phyloP scores from a whole-genome alignment of 1,284 basidiomycete species.

The Ustilago shanxiensis region DNA sequence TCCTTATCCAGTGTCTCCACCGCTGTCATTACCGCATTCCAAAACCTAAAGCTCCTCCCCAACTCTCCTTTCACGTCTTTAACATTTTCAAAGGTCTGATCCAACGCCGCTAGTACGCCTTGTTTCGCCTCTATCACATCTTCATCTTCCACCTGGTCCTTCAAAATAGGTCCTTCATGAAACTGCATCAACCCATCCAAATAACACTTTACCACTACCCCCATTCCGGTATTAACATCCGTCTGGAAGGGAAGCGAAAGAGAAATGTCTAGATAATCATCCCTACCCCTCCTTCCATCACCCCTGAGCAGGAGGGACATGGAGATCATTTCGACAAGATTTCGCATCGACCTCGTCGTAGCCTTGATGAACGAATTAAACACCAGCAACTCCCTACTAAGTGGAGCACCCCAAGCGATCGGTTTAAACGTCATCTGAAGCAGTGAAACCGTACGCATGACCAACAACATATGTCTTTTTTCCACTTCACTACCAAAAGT shows the following conservation, averaged over 20 bases:
- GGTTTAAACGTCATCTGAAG: conserved; percentile 89
- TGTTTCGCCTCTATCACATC: conserved; percentile 86
- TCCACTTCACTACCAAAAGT: conserved; percentile 79
- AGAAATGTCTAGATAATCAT: conserved; percentile 92
- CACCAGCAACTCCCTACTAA: conserved; percentile 93
- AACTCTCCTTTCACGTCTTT: conserved; percentile 88
- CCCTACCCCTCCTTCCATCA: conserved; percentile 85
- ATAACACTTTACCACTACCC: conserved; percentile 88
- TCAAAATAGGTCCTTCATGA: conserved; percentile 75
- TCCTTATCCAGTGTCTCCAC: conserved; percentile 82
- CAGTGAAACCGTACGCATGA: conserved; percentile 95
- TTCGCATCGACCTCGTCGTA: conserved; percentile 87
- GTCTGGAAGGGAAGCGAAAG: conserved; percentile 81
- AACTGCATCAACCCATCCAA: conserved; percentile 87
- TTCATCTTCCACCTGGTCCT: conserved; percentile 76
- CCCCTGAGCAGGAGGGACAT: conserved; percentile 90
- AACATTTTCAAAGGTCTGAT: conserved; percentile 91
- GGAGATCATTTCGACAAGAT: conserved; percentile 89
- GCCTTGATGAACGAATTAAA: conserved; percentile 98
- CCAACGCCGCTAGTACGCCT: conserved; percentile 88
- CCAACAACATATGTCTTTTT: conserved; percentile 85
- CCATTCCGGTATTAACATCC: conserved; percentile 97
- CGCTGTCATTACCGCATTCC: conserved; percentile 90
- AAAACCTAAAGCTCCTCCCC: conserved; percentile 95
- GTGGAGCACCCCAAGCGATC: conserved; percentile 78